Conservation (phyloP, 176 grass and related monocot genomes). For the Thinopyrum elongatum region DNA sequence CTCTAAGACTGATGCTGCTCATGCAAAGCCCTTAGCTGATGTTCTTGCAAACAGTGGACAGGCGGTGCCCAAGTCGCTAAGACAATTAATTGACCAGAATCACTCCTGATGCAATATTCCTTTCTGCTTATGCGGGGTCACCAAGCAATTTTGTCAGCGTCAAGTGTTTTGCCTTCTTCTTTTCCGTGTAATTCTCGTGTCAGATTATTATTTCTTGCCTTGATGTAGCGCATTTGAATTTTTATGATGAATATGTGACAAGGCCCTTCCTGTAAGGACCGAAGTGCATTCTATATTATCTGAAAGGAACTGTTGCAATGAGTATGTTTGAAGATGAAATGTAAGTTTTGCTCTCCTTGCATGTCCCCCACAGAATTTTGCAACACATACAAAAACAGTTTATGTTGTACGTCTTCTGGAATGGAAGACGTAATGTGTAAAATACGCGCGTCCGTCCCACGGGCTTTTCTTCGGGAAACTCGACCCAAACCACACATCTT, state of each 20-base stretch:
- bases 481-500: conserved; percentile 4
- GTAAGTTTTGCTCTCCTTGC: not conserved
- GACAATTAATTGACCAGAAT: conserved; percentile 1
- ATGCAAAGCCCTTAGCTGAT: conserved; percentile 49
- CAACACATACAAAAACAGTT: not conserved
- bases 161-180: not conserved
- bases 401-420: not conserved
- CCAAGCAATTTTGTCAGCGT: conserved; percentile 18
- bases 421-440: not conserved
- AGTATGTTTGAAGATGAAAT: not conserved
- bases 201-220: not conserved
- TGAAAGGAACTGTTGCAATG: not conserved
- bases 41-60: conserved; percentile 63
- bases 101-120: conserved; percentile 12
- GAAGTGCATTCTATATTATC: not conserved
- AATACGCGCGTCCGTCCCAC: no score
- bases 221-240: not conserved
- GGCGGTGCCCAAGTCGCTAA: conserved; percentile 48
- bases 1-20: conserved; percentile 39
- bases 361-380: no score
- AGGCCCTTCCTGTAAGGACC: not conserved
- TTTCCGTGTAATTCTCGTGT: conserved; percentile 9
- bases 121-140: not conserved
- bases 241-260: not conserved
- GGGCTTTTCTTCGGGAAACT: not conserved